These are phyloP conservation scores for Melaleuca quinquenervia DNA, from an alignment of 345 rosid species.

Conservation along the genomic window DNA sequence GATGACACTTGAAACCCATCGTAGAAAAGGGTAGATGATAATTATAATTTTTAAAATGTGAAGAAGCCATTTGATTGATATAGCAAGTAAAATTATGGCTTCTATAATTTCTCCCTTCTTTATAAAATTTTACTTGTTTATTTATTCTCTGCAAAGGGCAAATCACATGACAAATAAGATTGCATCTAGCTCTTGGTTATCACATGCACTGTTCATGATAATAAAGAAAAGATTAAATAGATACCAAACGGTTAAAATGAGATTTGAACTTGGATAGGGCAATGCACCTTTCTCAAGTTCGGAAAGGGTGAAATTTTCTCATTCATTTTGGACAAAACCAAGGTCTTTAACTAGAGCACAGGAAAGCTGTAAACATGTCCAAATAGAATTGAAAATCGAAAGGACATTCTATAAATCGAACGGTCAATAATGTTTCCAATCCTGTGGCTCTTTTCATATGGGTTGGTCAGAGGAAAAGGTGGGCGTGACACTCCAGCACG, in stretches of 20 bases:
- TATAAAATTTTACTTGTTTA: not conserved
- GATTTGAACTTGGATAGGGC: not conserved
- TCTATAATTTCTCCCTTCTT: no score
- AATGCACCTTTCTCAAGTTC: not conserved
- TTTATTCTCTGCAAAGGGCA: not conserved
- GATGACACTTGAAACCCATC: not conserved
- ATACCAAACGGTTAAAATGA: no score
- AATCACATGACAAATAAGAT: not conserved
- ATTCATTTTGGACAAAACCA: not conserved
- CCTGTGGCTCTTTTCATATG: not conserved
- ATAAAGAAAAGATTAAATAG: not conserved
- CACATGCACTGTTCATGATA: not conserved
- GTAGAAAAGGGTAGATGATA: not conserved
- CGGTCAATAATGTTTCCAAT: not conserved
- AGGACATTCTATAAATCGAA: not conserved
- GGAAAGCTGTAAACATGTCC: not conserved
- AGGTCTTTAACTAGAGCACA: not conserved
- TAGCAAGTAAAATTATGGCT: no score
- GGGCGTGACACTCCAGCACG: not conserved
- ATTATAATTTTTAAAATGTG: not conserved
- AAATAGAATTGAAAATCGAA: not conserved
- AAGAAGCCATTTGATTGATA: no score
- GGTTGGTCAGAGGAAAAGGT: not conserved
- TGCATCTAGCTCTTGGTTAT: not conserved
- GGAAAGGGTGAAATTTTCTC: not conserved